phyloP scores from a whole-genome alignment of 2,329 filamentous ascomycete genomes.

The Metarhizium guizhouense region DNA sequence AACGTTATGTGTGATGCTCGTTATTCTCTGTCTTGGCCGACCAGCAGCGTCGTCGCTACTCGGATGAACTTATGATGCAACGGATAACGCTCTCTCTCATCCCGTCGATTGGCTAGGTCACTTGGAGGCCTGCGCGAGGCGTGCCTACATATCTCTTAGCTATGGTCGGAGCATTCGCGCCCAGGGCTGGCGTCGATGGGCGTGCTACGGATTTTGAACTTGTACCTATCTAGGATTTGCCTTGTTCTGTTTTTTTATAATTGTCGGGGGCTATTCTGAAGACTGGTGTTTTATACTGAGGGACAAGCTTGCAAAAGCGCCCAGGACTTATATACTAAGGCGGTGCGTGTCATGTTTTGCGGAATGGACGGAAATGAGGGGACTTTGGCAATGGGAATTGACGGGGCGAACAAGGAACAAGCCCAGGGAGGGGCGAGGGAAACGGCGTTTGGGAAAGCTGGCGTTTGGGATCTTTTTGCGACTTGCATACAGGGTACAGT shows the following conservation, averaged over 20 bases:
- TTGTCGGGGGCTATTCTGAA: not conserved
- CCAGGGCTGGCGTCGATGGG: not conserved
- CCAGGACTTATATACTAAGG: not conserved
- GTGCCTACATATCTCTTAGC: not conserved
- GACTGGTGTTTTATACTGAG: not conserved
- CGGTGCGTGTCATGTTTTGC: not conserved
- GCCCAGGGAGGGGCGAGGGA: not conserved
- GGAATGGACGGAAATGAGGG: not conserved
- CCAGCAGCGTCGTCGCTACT: not conserved
- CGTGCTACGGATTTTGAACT: not conserved
- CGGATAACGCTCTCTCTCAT: not conserved
- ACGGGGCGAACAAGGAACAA: not conserved
- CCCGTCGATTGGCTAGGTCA: not conserved
- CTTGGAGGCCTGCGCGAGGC: not conserved
- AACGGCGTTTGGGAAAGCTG: constrained; percentile 1
- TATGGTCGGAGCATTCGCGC: not conserved
- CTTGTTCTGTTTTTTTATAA: not conserved
- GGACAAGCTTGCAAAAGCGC: not conserved
- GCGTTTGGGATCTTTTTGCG: not conserved
- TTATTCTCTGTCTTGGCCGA: not conserved
- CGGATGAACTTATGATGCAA: not conserved
- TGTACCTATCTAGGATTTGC: not conserved
- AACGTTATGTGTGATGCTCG: not conserved
- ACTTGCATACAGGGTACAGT: not conserved
- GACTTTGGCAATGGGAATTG: not conserved